These are phyloP conservation scores for Citrullus colocynthis DNA, from an alignment of 306 rosid species.

Conservation along the genomic window DNA sequence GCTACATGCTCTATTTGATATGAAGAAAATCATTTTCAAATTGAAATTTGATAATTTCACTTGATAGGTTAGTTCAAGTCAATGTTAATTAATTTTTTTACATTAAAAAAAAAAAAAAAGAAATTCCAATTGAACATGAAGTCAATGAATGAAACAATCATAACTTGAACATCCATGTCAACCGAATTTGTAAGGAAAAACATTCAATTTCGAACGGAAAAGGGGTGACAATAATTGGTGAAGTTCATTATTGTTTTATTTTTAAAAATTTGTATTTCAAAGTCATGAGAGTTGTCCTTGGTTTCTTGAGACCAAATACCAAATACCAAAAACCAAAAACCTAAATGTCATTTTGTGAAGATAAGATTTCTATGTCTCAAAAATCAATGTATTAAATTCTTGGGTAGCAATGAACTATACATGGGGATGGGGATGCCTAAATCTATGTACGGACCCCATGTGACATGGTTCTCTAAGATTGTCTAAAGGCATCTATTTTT, in stretches of 20 bases:
- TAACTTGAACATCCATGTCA: neutral
- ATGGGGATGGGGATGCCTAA: conserved; percentile 3
- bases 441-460: neutral
- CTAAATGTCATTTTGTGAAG: neutral
- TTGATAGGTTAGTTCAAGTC: neutral
- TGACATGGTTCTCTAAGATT: neutral
- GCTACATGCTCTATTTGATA: neutral
- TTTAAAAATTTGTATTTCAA: neutral
- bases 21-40: neutral
- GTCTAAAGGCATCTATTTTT: neutral
- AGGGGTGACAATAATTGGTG: neutral
- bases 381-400: neutral
- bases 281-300: neutral
- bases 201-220: neutral
- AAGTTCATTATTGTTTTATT: neutral
- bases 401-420: neutral
- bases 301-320: neutral
- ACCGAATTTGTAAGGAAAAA: neutral
- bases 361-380: conserved; percentile 1
- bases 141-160: neutral
- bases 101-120: neutral
- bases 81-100: neutral
- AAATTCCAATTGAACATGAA: neutral
- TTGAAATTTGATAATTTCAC: neutral
- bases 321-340: neutral